Evolutionary conservation across 192 early-diverging fungal species (phyloP), one percentile per base, ranked within the genome.

Genomic region (Nowakowskiella sp.): DNA sequence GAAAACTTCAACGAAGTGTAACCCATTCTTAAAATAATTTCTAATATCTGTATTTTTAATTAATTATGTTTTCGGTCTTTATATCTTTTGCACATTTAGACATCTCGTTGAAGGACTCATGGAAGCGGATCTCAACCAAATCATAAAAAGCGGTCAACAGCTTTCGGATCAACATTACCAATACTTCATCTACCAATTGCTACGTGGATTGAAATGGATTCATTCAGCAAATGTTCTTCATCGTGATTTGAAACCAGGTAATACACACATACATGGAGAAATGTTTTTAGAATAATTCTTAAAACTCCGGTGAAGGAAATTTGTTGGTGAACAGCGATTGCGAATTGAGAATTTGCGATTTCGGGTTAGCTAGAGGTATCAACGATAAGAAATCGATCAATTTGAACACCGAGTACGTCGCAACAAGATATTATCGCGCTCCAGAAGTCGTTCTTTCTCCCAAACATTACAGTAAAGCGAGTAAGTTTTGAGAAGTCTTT

Each of bases 61-160:
- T 13, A 39, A 39, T 39, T 13, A 19, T 39, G 13, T 39, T 39
- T 39, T 39, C 13, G 19, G 19, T 39, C 19, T 13, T 13, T 39
- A 39, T 39, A 13, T 39, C 19, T 39, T n/a, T n/a, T n/a, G n/a
- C n/a, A n/a, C n/a, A n/a, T 45, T 2, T 28, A 71, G 61, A 31
- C 95, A 97, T 60, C 74, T 99, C 58, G 92, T 95, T 27, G 91
- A 95, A 72, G 96, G 93, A 57, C 67, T 99, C 19, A 99, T 99
- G 96, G 96, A 99, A 71, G 92, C 96, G 25, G 96, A 99, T 65
- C 81, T 99, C 64, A 89, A 94, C 68, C 85, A 92, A 51, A 93
- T 99, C 45, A 94, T 99, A 71, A 86, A 87, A 46, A 89, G 88
- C 3, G 81, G 72, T 29, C 96, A 99, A 75, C 84, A 84, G 46